These are phyloP conservation scores for Chlamydomonas reinhardtii DNA, from an alignment of 163 green algal genomes.

Conservation along the genomic window DNA sequence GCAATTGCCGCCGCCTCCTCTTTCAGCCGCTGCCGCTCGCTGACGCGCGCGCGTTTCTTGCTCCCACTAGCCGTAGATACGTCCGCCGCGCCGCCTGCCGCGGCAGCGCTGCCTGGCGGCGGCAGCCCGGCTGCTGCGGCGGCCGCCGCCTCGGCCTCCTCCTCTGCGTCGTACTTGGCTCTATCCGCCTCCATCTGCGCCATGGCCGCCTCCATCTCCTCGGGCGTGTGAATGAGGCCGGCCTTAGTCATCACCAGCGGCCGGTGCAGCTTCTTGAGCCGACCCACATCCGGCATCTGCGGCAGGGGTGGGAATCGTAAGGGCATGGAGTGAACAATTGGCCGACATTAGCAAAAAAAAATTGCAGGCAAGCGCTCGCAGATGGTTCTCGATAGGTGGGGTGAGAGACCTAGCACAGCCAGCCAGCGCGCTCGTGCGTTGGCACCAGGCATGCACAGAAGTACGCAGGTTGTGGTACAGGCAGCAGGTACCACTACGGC, in stretches of 20 bases:
- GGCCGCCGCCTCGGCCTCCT: neutral
- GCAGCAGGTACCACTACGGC: no score
- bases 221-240: conserved; percentile 30
- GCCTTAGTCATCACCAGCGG: conserved; percentile 23
- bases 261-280: conserved; percentile 23
- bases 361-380: no score
- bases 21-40: conserved; percentile 33
- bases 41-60: neutral
- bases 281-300: conserved; percentile 31
- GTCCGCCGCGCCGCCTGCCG: neutral
- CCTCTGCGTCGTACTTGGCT: neutral
- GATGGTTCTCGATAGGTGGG: no score
- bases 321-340: no score
- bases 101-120: no score
- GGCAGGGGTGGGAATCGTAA: neutral
- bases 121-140: neutral
- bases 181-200: conserved; percentile 12
- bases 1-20: conserved; percentile 40
- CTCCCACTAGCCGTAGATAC: neutral
- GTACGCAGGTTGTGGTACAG: no score
- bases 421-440: no score
- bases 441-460: no score
- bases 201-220: conserved; percentile 35
- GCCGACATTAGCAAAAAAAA: no score
- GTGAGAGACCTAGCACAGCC: no score